Evolutionary conservation across 2,329 filamentous ascomycete species (phyloP).

Genomic region (Chaetomium sp.): DNA sequence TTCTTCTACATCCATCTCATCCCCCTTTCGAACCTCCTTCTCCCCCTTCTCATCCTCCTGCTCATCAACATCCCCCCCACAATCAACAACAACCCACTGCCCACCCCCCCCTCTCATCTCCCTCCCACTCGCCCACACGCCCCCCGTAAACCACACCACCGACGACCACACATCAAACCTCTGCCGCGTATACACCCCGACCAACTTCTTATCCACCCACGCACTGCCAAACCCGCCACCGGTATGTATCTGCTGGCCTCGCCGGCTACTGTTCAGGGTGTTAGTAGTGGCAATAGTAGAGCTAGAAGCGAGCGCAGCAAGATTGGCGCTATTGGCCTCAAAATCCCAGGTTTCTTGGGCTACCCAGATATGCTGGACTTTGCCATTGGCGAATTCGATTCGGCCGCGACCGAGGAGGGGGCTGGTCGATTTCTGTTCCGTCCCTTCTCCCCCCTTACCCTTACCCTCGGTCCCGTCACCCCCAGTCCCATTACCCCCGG

Average conservation of each 20-base stretch:
- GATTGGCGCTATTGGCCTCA: background rate
- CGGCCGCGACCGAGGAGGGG: background rate
- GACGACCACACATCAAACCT: constrained; percentile 16
- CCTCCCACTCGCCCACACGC: background rate
- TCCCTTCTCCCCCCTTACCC: too few relatives aligned
- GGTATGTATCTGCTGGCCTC: too few relatives aligned
- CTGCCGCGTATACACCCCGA: constrained; percentile 7
- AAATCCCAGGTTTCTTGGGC: constrained; percentile 9
- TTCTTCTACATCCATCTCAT: background rate
- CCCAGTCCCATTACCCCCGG: too few relatives aligned
- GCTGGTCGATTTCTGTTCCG: too few relatives aligned
- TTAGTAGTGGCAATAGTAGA: too few relatives aligned
- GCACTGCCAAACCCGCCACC: background rate
- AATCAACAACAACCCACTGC: constrained; percentile 14
- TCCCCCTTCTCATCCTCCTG: background rate
- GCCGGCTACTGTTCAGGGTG: too few relatives aligned
- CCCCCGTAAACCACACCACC: background rate
- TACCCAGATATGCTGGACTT: constrained; percentile 16
- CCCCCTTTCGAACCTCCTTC: background rate
- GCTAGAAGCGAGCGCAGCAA: background rate
- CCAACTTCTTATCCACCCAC: background rate
- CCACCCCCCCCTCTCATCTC: background rate
- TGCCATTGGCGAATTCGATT: background rate
- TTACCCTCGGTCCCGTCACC: too few relatives aligned
- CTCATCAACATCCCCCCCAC: constrained; percentile 3